Evolutionary conservation across 208 protist species (phyloP).

Genomic region (Leishmania major): DNA sequence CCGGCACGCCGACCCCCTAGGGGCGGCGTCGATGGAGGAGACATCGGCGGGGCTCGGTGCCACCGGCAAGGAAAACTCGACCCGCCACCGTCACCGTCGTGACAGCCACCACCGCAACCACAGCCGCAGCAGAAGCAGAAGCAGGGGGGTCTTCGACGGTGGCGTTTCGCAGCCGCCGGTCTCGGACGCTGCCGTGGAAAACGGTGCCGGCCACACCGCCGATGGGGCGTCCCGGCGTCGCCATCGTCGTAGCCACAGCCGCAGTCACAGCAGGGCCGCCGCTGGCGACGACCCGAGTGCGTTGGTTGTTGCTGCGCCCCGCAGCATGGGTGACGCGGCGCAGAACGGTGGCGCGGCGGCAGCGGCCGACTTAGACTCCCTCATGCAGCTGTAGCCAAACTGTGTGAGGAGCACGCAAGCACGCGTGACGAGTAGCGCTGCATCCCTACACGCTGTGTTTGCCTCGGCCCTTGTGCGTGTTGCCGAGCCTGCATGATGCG

Average conservation of each 20-base stretch:
- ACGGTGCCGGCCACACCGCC: neutral
- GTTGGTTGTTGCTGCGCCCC: neutral
- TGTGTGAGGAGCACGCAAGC: neutral
- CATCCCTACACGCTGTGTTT: no score
- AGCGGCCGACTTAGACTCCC: conserved; percentile 31
- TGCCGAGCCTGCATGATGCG: neutral
- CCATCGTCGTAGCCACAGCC: conserved; percentile 11
- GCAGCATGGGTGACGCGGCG: neutral
- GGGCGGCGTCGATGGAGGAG: conserved; percentile 14
- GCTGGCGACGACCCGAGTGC: neutral
- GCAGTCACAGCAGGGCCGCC: conserved; percentile 6
- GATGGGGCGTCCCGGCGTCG: neutral
- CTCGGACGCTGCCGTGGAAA: conserved; percentile 1
- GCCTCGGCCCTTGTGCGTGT: neutral
- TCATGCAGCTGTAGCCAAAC: conserved; percentile 36
- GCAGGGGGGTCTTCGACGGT: conserved; percentile 26
- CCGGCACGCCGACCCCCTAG: conserved; percentile 26
- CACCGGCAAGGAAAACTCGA: conserved; percentile 12
- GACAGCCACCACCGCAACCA: conserved; percentile 18
- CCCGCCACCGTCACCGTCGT: conserved; percentile 18
- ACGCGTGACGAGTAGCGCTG: neutral
- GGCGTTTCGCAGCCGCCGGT: conserved; percentile 9
- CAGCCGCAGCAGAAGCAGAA: conserved; percentile 12
- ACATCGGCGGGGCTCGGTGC: conserved; percentile 12
- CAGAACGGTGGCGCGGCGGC: neutral